Conservation (phyloP, 2,329 filamentous ascomycete genomes). For the Colletotrichum navitas region DNA sequence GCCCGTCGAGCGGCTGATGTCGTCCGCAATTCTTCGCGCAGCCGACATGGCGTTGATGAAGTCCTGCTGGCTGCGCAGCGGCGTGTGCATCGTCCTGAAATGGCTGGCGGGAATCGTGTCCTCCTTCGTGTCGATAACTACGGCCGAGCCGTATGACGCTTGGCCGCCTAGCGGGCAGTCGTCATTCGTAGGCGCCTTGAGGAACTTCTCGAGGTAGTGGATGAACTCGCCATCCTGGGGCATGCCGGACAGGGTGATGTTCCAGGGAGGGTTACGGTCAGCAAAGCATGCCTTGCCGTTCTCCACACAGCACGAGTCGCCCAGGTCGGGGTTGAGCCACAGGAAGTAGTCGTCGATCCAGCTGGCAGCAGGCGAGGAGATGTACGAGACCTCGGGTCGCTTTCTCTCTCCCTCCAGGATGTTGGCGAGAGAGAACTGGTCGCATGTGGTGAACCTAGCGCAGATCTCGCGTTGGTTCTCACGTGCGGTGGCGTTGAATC, state of each 20-base stretch:
- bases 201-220: slow-evolving; percentile 85
- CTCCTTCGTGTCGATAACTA: slow-evolving; percentile 79
- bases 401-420: slow-evolving; percentile 95
- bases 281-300: slow-evolving; percentile 81
- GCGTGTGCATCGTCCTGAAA: slow-evolving; percentile 91
- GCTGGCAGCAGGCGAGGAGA: slow-evolving; percentile 88
- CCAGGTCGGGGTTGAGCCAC: slow-evolving; percentile 88
- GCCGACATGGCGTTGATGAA: slow-evolving; percentile 93
- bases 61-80: slow-evolving; percentile 87
- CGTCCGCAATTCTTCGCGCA: slow-evolving; percentile 86
- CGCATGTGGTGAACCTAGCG: slow-evolving; percentile 89
- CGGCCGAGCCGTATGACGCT: slow-evolving; percentile 86
- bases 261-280: slow-evolving; percentile 84
- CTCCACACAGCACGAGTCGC: slow-evolving; percentile 79
- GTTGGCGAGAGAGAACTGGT: slow-evolving; percentile 86
- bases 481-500: slow-evolving; percentile 82
- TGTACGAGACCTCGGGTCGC: slow-evolving; percentile 86
- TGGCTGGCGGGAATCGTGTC: slow-evolving; percentile 83
- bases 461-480: slow-evolving; percentile 87
- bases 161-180: slow-evolving; percentile 90
- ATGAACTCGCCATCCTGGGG: slow-evolving; percentile 93
- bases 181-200: slow-evolving; percentile 82
- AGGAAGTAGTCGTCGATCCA: slow-evolving; percentile 95
- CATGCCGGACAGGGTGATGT: slow-evolving; percentile 90
- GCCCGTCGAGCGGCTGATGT: slow-evolving; percentile 77